Conservation (phyloP, 768 basidiomycete genomes). For the Naganishia friedmannii region DNA sequence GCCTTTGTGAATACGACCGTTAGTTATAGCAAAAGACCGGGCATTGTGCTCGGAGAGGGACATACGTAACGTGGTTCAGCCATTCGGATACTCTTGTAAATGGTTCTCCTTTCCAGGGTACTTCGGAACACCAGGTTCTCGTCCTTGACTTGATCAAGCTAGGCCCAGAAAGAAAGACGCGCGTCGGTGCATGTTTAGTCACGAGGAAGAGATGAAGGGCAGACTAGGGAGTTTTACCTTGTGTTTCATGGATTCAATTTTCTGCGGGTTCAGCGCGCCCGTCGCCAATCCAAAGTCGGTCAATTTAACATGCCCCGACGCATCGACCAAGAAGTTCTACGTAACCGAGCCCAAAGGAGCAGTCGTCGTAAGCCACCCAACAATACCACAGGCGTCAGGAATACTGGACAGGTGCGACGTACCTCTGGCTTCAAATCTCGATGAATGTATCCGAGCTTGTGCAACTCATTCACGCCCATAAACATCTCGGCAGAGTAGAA, state of each 20-base stretch:
- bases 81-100: conserved; percentile 86
- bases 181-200: no score
- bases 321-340: conserved; percentile 94
- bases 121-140: conserved; percentile 83
- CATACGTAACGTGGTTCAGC: conserved; percentile 75
- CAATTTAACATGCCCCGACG: conserved; percentile 86
- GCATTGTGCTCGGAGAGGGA: neutral
- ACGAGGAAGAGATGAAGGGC: neutral
- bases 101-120: conserved; percentile 87
- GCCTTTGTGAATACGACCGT: conserved; percentile 54
- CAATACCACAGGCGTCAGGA: neutral
- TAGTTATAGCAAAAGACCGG: neutral
- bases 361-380: neutral
- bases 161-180: conserved; percentile 9
- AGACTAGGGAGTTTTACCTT: conserved; percentile 60
- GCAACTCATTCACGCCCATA: conserved; percentile 83
- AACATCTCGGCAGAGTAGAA: conserved; percentile 99
- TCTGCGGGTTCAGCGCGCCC: conserved; percentile 86
- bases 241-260: conserved; percentile 89
- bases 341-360: neutral
- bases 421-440: conserved; percentile 98
- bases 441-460: conserved; percentile 97
- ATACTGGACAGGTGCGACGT: conserved; percentile 32
- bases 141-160: conserved; percentile 97
- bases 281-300: conserved; percentile 96